These are phyloP conservation scores for Phlyctochytrium bullatum DNA, from an alignment of 192 early-diverging fungal genomes.

Conservation along the genomic window DNA sequence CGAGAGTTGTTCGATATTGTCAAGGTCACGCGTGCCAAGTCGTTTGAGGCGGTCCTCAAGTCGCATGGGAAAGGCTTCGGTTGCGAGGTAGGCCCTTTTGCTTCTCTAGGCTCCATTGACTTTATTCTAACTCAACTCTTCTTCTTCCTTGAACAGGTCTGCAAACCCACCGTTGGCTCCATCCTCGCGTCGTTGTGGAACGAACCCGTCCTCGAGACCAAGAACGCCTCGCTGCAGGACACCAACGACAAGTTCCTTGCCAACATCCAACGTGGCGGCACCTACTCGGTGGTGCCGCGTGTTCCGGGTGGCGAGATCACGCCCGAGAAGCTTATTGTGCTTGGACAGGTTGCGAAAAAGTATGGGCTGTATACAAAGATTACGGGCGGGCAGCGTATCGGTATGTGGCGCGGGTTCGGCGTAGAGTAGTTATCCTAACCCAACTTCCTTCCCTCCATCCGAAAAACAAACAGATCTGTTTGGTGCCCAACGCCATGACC, in stretches of 20 bases:
- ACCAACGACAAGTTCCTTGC: slow-evolving; percentile 69
- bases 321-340: slow-evolving; percentile 60
- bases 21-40: slow-evolving; percentile 52
- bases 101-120: no score
- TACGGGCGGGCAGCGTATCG: slow-evolving; percentile 69
- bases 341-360: slow-evolving; percentile 62
- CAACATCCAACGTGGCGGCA: slow-evolving; percentile 70
- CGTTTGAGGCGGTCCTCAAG: slow-evolving; percentile 52
- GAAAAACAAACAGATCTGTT: slow-evolving; percentile 39
- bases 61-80: slow-evolving; percentile 44
- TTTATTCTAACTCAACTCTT: not conserved
- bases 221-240: slow-evolving; percentile 52
- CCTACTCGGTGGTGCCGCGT: slow-evolving; percentile 63
- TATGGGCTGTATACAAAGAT: slow-evolving; percentile 67
- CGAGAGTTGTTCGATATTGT: slow-evolving; percentile 60
- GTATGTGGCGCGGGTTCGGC: slow-evolving; percentile 23
- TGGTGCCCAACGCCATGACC: slow-evolving; percentile 63
- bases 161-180: slow-evolving; percentile 62
- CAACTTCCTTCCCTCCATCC: not conserved
- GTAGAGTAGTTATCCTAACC: not conserved
- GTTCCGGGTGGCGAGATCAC: slow-evolving; percentile 67
- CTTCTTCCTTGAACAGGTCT: slow-evolving; percentile 42
- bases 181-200: slow-evolving; percentile 66
- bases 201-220: slow-evolving; percentile 58
- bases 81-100: slow-evolving; percentile 50